Evolutionary conservation across 768 basidiomycete species (phyloP).

Genomic region (Phaffia australis): DNA sequence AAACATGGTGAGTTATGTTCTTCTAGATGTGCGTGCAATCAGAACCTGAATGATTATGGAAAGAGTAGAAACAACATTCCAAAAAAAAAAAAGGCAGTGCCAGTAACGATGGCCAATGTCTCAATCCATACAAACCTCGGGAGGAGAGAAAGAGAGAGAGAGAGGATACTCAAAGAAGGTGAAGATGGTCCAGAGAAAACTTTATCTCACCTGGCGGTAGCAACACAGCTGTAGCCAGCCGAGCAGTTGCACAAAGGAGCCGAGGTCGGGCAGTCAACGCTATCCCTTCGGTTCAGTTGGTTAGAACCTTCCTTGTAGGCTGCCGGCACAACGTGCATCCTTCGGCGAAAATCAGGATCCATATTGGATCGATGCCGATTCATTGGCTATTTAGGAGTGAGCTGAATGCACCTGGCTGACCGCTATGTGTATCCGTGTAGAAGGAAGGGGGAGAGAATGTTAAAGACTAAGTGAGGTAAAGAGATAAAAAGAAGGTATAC

Average conservation of each 20-base stretch:
- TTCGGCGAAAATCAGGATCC: no score
- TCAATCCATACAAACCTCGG: not conserved
- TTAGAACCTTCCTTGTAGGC: no score
- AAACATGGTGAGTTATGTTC: not conserved
- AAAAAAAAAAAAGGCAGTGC: not conserved
- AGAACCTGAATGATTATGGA: not conserved
- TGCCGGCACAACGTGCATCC: no score
- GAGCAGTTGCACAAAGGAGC: slow-evolving; percentile 18
- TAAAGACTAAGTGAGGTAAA: no score
- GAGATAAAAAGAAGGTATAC: no score
- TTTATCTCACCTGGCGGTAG: slow-evolving; percentile 19
- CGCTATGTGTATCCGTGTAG: no score
- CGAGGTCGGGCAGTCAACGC: slow-evolving; percentile 19
- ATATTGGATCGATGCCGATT: no score
- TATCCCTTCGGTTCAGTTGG: no score
- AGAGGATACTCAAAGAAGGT: not conserved
- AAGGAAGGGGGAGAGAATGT: no score
- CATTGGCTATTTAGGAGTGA: no score
- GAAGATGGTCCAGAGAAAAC: not conserved
- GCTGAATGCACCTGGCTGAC: no score
- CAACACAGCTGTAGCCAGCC: slow-evolving; percentile 14
- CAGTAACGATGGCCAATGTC: not conserved
- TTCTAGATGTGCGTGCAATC: not conserved
- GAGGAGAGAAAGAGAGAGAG: no score
- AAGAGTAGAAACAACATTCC: not conserved